A percentile compares a stretch with the other conserved stretches of the same genome.
Evolutionary conservation across 2,329 filamentous ascomycete genomes (phyloP).

Genomic region (Sarocladium strictum): DNA sequence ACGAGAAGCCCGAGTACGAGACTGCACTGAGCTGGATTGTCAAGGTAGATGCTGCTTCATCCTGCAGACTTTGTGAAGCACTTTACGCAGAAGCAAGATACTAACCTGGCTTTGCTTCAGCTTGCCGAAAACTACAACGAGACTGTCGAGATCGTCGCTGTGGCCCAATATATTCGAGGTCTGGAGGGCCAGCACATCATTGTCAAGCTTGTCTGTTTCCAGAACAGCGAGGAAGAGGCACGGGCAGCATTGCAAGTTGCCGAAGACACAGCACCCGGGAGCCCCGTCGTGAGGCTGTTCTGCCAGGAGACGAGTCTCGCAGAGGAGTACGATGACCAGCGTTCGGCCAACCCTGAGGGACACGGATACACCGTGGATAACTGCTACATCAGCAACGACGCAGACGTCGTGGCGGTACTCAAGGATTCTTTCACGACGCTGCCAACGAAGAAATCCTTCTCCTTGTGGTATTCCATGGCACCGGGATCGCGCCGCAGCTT

Average conservation of each 20-base stretch:
- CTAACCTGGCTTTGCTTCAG: conserved; percentile 1
- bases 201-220: conserved; percentile 35
- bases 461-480: conserved; percentile 46
- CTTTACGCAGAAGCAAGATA: background rate
- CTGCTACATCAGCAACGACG: conserved; percentile 40
- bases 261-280: conserved; percentile 31
- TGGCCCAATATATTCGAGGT: conserved; percentile 12
- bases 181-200: conserved; percentile 19
- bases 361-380: conserved; percentile 47
- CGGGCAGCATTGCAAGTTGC: conserved; percentile 25
- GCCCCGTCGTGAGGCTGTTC: conserved; percentile 29
- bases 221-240: conserved; percentile 27
- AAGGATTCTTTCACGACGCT: conserved; percentile 41
- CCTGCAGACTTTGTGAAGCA: background rate
- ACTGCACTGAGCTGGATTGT: conserved; percentile 42
- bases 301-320: conserved; percentile 33
- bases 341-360: conserved; percentile 37
- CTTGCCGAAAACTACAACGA: conserved; percentile 13
- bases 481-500: conserved; percentile 24
- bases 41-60: conserved; percentile 22
- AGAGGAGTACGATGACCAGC: conserved; percentile 36
- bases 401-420: conserved; percentile 37
- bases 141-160: conserved; percentile 15
- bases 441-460: conserved; percentile 36
- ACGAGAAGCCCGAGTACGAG: conserved; percentile 36